Base-by-base conservation (phyloP, 805 yeast genomes). In the Wickerhamiella alocasiicola region DNA sequence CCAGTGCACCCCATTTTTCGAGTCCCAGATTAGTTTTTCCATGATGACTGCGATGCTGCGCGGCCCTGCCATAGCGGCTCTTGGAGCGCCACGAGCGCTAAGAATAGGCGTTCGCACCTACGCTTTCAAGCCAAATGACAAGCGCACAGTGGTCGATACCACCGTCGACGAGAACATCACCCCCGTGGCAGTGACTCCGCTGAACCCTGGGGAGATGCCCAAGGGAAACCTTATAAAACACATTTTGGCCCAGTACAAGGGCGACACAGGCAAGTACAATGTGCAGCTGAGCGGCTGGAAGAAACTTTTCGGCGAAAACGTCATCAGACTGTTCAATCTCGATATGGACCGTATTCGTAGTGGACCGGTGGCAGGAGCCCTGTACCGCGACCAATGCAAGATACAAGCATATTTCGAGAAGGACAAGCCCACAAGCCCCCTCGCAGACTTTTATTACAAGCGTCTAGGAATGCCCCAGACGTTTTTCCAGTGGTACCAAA, bases 401-500 rank as follows among this genome's bases (percentile, higher is more conserved):
- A 72, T 67, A 32, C 96, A 85, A 62, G 95, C 83, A 3, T 52
- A 47, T 31, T 56, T 57, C 39, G 55, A 54, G 45, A 38, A 42
- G 30, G 51, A 44, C 23, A 31, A 34, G 32, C 55, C 60, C 11
- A 63, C 81, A 30, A 71, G 81, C 3, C 75, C 72, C 15, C 71
- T 81, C 4, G 95, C 95, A 2, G 66, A 65, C 41, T 91, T 83
- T 56, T 91, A 84, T 68, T 91, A 84, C 56, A 81, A 82, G 41
- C 81, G 87, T 9, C 64, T 91, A 43, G 78, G 74, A 19, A 65
- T 91, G 54, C 95, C 95, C 26, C 69, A 72, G 55, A 79, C 96
- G 1, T 87, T 88, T 55, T 75, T 88, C n/a, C 94, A 85, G 60
- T 88, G 95, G 95, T 88, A 79, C 59, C 97, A 88, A 62, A 80